phyloP scores from a whole-genome alignment of 345 rosid genomes.

The Citrus trifoliata region DNA sequence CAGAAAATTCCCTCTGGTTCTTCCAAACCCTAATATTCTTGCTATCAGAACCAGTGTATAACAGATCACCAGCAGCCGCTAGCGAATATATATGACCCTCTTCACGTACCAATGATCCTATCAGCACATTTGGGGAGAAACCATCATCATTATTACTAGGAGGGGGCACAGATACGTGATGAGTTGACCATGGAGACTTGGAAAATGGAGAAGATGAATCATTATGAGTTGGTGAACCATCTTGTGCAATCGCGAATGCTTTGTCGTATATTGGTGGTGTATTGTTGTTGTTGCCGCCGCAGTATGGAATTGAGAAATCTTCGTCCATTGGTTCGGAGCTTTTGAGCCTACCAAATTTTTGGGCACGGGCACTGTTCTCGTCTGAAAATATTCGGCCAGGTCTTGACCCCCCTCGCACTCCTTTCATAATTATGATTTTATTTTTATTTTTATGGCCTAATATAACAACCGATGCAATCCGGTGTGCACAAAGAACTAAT shows the following conservation, averaged over 20 bases:
- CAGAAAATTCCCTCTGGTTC: slow-evolving; percentile 63
- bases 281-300: background rate
- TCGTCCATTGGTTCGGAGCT: slow-evolving; percentile 22
- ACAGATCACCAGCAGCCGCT: slow-evolving; percentile 60
- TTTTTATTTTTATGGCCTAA: background rate
- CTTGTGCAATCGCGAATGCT: background rate
- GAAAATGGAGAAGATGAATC: slow-evolving; percentile 32
- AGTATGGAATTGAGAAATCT: background rate
- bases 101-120: slow-evolving; percentile 83
- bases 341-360: slow-evolving; percentile 30
- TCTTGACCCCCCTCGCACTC: slow-evolving; percentile 16
- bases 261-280: background rate
- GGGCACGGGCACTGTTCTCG: slow-evolving; percentile 25
- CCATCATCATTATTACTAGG: background rate
- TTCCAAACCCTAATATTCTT: slow-evolving; percentile 93
- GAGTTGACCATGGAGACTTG: slow-evolving; percentile 73
- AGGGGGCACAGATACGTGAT: slow-evolving; percentile 5
- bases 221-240: slow-evolving; percentile 23
- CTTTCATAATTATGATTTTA: slow-evolving; percentile 4
- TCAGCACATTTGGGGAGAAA: slow-evolving; percentile 44
- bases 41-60: slow-evolving; percentile 88
- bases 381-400: slow-evolving; percentile 23
- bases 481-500: background rate
- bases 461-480: background rate
- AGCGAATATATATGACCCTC: slow-evolving; percentile 89